Evolutionary conservation across 305 asterid species (phyloP), one percentile per base, ranked within the genome.

Genomic region (Salvia sclarea): DNA sequence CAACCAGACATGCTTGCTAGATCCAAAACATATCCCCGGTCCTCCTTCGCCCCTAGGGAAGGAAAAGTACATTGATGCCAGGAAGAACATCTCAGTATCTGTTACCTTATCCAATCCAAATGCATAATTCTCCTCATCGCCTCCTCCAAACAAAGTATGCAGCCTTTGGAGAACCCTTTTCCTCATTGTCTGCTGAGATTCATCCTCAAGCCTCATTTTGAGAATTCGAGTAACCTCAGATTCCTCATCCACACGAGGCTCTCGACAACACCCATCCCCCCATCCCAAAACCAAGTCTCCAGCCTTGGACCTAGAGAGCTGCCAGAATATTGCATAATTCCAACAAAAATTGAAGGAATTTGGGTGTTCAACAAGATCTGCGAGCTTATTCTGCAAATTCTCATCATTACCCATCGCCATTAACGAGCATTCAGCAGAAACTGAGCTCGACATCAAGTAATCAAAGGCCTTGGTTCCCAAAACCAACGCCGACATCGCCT

Each of bases 181-280:
- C 68, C 96, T 90, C 95, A 88, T 88, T 74, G 95, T 85, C 61
- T 93, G 98, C 44, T 82, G 94, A 57, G 85, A 77, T 72, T 87
- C 98, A 54, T 91, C 95, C 77, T 83, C 95, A 4, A 74, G 78
- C 13, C 89, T 70, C 64, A 78, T 67, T 54, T 79, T 81, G 30
- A 84, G 78, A 67, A 79, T 76, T 43, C 78, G 83, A 47, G 83
- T 78, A 9, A 73, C 80, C 52, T 82, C 87, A 1, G 84, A 74
- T 73, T 82, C 96, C 78, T 93, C 98, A 0, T 81, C 84, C 2
- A 77, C 91, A 30, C 70, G 74, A 18, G 96, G 96, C 77, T 93
- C 98, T 47, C 98, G 82, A 57, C 98, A 93, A 66, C 96, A 91
- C 6, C 98, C 98, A 63, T 93, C 98, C 3, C 98, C 98, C 98